A percentile compares a stretch with the other conserved stretches of the same genome.
phyloP scores from a whole-genome alignment of 352 stramenopile species.

The Globisporangium radiosum region DNA sequence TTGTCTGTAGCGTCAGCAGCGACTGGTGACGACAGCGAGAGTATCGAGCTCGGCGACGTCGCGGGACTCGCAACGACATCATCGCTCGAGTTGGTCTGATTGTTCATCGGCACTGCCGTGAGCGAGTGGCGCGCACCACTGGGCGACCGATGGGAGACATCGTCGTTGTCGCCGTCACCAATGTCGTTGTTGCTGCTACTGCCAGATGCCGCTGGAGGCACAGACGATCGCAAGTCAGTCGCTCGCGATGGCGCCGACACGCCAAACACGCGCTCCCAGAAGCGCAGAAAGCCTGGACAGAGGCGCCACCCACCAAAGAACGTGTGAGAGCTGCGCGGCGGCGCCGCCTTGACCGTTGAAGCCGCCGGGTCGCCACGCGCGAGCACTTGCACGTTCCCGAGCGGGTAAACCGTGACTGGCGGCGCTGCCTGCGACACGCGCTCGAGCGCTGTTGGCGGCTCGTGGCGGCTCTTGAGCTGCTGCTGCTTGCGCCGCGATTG shows the following conservation, averaged over 20 bases:
- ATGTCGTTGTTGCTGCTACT: not conserved
- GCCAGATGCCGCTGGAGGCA: not conserved
- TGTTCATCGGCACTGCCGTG: slow-evolving; percentile 10
- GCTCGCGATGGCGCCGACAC: slow-evolving; percentile 1
- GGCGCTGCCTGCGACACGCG: not conserved
- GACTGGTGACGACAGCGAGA: not conserved
- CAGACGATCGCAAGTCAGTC: slow-evolving; percentile 2
- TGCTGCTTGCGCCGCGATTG: slow-evolving; percentile 26
- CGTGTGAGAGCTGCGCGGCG: not conserved
- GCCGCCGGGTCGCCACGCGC: not conserved
- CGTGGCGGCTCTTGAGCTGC: slow-evolving; percentile 9
- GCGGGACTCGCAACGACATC: slow-evolving; percentile 5
- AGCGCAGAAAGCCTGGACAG: slow-evolving; percentile 60
- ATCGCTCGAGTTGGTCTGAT: slow-evolving; percentile 10
- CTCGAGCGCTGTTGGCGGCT: not conserved
- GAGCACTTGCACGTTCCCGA: slow-evolving; percentile 4
- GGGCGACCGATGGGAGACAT: not conserved
- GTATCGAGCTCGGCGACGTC: slow-evolving; percentile 1
- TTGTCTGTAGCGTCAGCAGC: not conserved
- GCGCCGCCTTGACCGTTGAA: not conserved
- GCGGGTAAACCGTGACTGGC: not conserved
- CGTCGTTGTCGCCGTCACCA: not conserved
- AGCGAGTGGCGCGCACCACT: not conserved
- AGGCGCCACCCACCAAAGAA: slow-evolving; percentile 38
- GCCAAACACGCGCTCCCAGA: slow-evolving; percentile 61